A percentile compares a stretch with the other conserved stretches of the same genome.
phyloP scores from a whole-genome alignment of 2,329 filamentous ascomycete species.

The Phaeosphaeriaceae sp. region DNA sequence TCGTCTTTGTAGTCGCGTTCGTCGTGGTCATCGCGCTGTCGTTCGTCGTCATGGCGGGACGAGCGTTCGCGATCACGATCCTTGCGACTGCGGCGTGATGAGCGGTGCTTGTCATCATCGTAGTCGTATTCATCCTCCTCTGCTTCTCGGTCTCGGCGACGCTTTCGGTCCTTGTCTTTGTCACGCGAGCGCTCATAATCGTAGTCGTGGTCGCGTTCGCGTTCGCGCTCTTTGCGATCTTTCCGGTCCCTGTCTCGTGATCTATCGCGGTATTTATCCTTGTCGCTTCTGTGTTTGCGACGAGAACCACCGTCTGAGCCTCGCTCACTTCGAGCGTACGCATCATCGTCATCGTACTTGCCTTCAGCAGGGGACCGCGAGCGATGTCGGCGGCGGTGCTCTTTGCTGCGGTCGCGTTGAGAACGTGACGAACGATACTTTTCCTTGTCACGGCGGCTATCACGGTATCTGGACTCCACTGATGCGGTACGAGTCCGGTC shows the following conservation, averaged over 20 bases:
- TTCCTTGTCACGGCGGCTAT: conserved; percentile 60
- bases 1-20: conserved; percentile 28
- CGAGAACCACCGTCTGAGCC: conserved; percentile 36
- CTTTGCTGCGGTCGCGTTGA: conserved; percentile 55
- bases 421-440: conserved; percentile 54
- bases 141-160: conserved; percentile 57
- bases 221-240: conserved; percentile 60
- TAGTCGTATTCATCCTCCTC: conserved; percentile 47
- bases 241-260: conserved; percentile 42
- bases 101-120: conserved; percentile 51
- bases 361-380: conserved; percentile 50
- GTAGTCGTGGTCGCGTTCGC: conserved; percentile 58
- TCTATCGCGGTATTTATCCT: conserved; percentile 40
- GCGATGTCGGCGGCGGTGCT: conserved; percentile 53
- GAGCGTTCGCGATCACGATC: conserved; percentile 49
- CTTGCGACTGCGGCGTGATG: conserved; percentile 51
- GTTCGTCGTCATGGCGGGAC: conserved; percentile 31
- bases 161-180: conserved; percentile 54
- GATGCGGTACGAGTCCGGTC: conserved; percentile 72
- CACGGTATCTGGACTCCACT: conserved; percentile 66
- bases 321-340: conserved; percentile 36
- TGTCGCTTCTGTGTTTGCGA: conserved; percentile 49
- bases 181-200: conserved; percentile 43
- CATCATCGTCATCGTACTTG: conserved; percentile 38
- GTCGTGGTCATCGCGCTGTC: conserved; percentile 33